Evolutionary conservation across 2,329 filamentous ascomycete genomes (phyloP).

Genomic region (Sclerotiophoma versabilis): DNA sequence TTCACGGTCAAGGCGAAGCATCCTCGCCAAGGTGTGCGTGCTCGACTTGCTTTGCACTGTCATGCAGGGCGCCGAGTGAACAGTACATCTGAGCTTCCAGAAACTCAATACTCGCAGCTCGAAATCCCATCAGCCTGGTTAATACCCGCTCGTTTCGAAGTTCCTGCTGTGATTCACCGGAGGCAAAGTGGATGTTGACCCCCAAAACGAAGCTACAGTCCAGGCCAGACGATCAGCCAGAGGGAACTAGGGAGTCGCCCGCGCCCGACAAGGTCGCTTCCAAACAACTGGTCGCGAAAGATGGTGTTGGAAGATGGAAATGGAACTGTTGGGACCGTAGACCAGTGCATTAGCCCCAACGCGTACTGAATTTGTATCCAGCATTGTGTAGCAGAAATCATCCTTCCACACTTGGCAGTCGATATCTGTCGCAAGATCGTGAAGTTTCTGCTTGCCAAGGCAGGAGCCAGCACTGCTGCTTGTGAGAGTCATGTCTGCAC

Average conservation of each 20-base stretch:
- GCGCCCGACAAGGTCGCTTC: slow-evolving; percentile 4
- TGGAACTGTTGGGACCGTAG: slow-evolving; percentile 12
- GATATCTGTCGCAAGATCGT: slow-evolving; percentile 1
- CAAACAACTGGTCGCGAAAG: background rate
- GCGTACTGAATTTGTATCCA: background rate
- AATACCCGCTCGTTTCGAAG: background rate
- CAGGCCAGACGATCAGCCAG: background rate
- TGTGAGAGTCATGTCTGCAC: slow-evolving; percentile 17
- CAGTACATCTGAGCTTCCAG: background rate
- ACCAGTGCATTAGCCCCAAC: slow-evolving; percentile 7
- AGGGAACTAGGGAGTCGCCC: background rate
- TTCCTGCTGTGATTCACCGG: slow-evolving; percentile 5
- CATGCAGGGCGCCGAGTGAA: background rate
- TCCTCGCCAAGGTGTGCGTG: background rate
- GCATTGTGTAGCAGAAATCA: background rate
- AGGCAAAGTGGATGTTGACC: background rate
- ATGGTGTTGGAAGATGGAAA: background rate
- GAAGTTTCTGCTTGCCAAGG: slow-evolving; percentile 7
- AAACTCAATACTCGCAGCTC: background rate
- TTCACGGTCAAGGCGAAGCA: background rate
- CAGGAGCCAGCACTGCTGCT: background rate
- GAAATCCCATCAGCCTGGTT: background rate
- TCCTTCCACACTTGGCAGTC: background rate
- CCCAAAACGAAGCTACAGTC: background rate
- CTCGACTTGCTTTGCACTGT: background rate